Evolutionary conservation across 768 basidiomycete species (phyloP), one percentile per base, ranked within the genome.

Genomic region (Guyanaporus albipodus): DNA sequence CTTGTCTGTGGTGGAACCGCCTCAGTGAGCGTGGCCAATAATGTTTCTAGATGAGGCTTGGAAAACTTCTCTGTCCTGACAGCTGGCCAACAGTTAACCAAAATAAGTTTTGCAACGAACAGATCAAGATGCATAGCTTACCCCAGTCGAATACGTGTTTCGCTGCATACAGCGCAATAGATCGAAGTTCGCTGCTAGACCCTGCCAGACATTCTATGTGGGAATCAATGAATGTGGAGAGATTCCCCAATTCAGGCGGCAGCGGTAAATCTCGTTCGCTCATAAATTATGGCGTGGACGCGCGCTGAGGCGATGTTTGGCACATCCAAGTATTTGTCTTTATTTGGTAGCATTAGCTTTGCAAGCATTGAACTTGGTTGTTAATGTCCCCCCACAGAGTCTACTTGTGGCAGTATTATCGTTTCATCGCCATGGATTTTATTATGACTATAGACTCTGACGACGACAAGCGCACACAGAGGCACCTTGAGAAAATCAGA

Each of bases 361-460:
- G n/a, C n/a, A n/a, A n/a, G n/a, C n/a, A n/a, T n/a, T n/a, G n/a
- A n/a, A n/a, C n/a, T n/a, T n/a, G n/a, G n/a, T n/a, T n/a, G n/a
- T n/a, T n/a, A n/a, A n/a, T n/a, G n/a, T n/a, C n/a, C n/a, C n/a
- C n/a, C n/a, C n/a, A n/a, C n/a, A n/a, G n/a, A n/a, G n/a, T n/a
- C n/a, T n/a, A n/a, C n/a, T n/a, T n/a, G n/a, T n/a, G n/a, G n/a
- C n/a, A n/a, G n/a, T n/a, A n/a, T n/a, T n/a, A 23, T 11, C 8
- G 18, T 6, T 19, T 17, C 24, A 12, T 29, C 38, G 24, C 38
- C 46, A 66, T 66, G 64, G 87, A 90, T 67, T 89, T 87, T 68
- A 74, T 91, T 41, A 79, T 87, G 78, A 92, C 91, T 1, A 75
- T 92, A 36, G 88, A 90, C 58, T 91, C 90, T 22, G 90, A 91